These are phyloP conservation scores for Candida maris DNA, from an alignment of 805 yeast genomes.

Conservation along the genomic window DNA sequence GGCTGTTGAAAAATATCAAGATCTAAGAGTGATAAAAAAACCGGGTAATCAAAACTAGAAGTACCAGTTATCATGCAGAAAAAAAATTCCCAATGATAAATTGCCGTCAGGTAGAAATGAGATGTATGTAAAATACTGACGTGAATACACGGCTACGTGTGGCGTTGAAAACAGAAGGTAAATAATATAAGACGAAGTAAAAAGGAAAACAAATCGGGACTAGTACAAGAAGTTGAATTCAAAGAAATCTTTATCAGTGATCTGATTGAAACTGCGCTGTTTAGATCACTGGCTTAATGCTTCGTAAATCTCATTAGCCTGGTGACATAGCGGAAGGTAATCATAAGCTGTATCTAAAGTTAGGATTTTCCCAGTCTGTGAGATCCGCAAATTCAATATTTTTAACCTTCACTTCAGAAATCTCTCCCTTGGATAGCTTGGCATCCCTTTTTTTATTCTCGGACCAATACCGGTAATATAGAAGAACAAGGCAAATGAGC, in stretches of 20 bases:
- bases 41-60: no score
- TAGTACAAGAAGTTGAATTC: neutral
- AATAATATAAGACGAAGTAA: neutral
- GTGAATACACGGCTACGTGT: no score
- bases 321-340: no score
- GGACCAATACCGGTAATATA: neutral
- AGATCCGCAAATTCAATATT: constrained; percentile 26
- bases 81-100: no score
- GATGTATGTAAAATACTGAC: no score
- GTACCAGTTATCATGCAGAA: no score
- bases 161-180: neutral
- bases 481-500: constrained; percentile 11
- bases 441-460: constrained; percentile 48
- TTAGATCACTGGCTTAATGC: no score
- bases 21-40: no score
- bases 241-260: neutral
- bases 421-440: neutral
- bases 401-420: neutral
- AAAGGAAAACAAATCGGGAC: neutral
- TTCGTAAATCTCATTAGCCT: no score
- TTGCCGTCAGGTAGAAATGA: no score
- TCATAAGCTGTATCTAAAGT: constrained; percentile 14
- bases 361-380: constrained; percentile 24
- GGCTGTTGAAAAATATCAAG: no score
- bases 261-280: neutral